Conservation (phyloP, 345 rosid species). For the Mangifera indica region DNA sequence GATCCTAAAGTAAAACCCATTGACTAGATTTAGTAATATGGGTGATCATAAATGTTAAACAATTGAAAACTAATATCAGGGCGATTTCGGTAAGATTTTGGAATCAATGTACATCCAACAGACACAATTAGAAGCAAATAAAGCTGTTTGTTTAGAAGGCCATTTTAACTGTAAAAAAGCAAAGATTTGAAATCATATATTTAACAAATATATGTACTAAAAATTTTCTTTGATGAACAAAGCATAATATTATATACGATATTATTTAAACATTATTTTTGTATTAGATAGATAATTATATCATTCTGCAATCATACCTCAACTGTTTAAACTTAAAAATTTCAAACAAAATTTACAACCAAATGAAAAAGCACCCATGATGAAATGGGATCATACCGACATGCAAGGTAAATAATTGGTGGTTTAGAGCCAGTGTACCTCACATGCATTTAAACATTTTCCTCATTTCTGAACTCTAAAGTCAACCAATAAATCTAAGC, state of each 20-base stretch:
- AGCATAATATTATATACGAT: no score
- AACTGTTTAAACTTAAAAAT: neutral
- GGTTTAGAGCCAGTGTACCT: constrained; percentile 20
- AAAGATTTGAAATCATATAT: no score
- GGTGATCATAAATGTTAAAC: neutral
- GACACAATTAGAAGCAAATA: neutral
- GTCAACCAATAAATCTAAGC: neutral
- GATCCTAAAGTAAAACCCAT: neutral
- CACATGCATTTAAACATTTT: neutral
- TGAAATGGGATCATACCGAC: constrained; percentile 37
- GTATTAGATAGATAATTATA: no score
- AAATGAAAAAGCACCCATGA: neutral
- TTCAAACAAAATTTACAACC: neutral
- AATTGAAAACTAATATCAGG: neutral
- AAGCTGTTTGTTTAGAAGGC: no score
- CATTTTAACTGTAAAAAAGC: no score
- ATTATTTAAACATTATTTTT: no score
- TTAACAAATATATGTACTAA: no score
- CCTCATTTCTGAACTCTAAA: constrained; percentile 24
- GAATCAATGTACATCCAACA: neutral
- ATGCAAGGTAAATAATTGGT: constrained; percentile 33
- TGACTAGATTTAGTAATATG: neutral
- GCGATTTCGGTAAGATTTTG: no score
- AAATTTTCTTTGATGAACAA: no score
- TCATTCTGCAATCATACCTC: neutral